These are phyloP conservation scores for Orbilia blumenaviensis DNA, from an alignment of 2,329 filamentous ascomycete genomes.

Conservation along the genomic window DNA sequence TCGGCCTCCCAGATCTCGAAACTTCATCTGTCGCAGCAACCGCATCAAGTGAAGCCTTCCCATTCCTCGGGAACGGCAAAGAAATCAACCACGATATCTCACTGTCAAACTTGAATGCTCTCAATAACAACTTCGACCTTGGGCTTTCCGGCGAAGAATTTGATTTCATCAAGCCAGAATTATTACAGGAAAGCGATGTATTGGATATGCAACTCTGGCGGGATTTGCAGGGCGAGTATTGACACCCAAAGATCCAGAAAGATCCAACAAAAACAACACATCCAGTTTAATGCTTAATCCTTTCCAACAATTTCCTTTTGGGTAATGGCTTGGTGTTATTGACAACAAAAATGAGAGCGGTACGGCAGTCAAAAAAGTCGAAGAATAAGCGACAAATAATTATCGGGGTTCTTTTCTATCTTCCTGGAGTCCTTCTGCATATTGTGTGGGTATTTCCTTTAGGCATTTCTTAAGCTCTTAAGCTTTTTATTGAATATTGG, in stretches of 20 bases:
- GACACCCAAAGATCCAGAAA: conserved; percentile 12
- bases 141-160: conserved; percentile 42
- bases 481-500: conserved; percentile 7
- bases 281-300: conserved; percentile 18
- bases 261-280: conserved; percentile 36
- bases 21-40: conserved; percentile 11
- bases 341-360: not conserved
- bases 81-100: conserved; percentile 39
- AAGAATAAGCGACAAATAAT: conserved; percentile 21
- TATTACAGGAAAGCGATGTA: conserved; percentile 50
- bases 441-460: conserved; percentile 34
- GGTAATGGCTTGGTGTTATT: conserved; percentile 42
- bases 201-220: conserved; percentile 50
- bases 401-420: conserved; percentile 26
- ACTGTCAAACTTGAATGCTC: conserved; percentile 35
- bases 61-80: conserved; percentile 35
- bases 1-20: conserved; percentile 40
- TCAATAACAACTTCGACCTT: conserved; percentile 43
- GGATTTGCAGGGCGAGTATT: conserved; percentile 48
- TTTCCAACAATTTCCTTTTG: conserved; percentile 28
- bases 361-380: conserved; percentile 21
- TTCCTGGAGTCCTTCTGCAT: conserved; percentile 39
- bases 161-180: conserved; percentile 51
- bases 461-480: conserved; percentile 28
- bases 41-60: conserved; percentile 30